Evolutionary conservation across 495 filamentous ascomycete genomes (phyloP), one percentile per base, ranked within the genome.

Genomic region (Pyronema omphalodes): DNA sequence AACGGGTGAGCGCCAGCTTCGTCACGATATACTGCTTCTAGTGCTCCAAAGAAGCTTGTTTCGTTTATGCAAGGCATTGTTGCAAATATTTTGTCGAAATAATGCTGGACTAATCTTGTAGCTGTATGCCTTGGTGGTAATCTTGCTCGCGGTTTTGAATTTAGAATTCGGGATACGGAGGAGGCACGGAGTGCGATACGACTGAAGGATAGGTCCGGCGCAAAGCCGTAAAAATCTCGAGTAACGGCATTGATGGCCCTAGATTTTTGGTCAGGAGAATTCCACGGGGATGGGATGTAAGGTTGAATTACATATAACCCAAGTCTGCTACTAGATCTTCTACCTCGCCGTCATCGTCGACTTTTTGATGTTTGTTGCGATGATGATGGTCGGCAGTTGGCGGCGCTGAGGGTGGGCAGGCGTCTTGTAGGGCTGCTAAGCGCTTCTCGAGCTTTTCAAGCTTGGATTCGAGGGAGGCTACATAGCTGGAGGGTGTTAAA

Each of bases 231-330:
- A 60, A 93, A 96, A 67, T 94, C 88, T 53, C 86, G 75, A 5
- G 88, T 88, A 3, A 86, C 91, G 29, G 88, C 86, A 70, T 91
- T 93, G 60, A 96, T 81, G 6, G 87, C 83, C 52, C 86, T 93
- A 55, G 0, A 45, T 14, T 19, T 9, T 11, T 11, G 47, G 34
- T 19, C 11, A 34, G 12, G 9, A n/a, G 47, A 9, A 23, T 36
- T 34, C 4, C 29, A 36, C 12, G 46, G 9, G 12, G 18, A 33
- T 41, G 8, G 55, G 11, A 23, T 23, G 14, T 36, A 55, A 29
- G 56, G 47, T 41, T 71, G 78, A 60, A 56, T 15, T 14, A 85
- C 80, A 89, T 68, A 61, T 79, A 86, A 50, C 84, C 84, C 68
- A 89, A 83, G 62, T 88, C 84, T 3, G 83, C 83, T 35, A 89